Evolutionary conservation across 2,329 filamentous ascomycete species (phyloP).

Genomic region (Verticillium dahliae): DNA sequence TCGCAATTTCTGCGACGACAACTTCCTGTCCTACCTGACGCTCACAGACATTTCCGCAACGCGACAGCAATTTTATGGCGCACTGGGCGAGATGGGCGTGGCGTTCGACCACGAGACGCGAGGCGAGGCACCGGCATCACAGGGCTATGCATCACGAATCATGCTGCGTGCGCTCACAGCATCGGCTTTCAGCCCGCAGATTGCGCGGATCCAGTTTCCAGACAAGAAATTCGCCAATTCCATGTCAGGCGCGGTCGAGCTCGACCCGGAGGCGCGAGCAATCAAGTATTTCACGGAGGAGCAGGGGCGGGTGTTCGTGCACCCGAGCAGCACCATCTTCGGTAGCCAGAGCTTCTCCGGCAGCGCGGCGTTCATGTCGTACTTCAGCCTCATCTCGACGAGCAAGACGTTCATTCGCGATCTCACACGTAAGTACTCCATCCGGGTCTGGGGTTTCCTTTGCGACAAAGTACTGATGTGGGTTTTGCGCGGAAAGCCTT

Average conservation of each 20-base stretch:
- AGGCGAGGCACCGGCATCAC: not conserved
- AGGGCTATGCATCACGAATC: conserved; percentile 16
- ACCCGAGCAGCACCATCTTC: conserved; percentile 84
- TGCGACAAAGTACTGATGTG: not conserved
- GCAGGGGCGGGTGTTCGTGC: conserved; percentile 83
- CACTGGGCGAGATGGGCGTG: conserved; percentile 81
- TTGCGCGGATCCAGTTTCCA: conserved; percentile 86
- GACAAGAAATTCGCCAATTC: conserved; percentile 92
- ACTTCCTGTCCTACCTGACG: conserved; percentile 78
- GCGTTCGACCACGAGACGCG: conserved; percentile 35
- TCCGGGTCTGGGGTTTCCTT: not conserved
- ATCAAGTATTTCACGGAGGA: conserved; percentile 92
- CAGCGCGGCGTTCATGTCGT: conserved; percentile 72
- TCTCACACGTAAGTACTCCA: conserved; percentile 64
- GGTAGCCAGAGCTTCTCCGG: conserved; percentile 71
- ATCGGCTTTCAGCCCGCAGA: conserved; percentile 74
- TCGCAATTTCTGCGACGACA: conserved; percentile 73
- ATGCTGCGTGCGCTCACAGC: conserved; percentile 66
- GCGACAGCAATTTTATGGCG: conserved; percentile 75
- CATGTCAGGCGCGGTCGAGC: conserved; percentile 80
- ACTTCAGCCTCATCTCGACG: conserved; percentile 88
- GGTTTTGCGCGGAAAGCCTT: conserved; percentile 50
- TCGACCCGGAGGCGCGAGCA: conserved; percentile 84
- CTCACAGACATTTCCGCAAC: conserved; percentile 86
- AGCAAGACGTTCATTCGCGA: conserved; percentile 89